Evolutionary conservation across 768 basidiomycete genomes (phyloP).

Genomic region (Mycena metata): DNA sequence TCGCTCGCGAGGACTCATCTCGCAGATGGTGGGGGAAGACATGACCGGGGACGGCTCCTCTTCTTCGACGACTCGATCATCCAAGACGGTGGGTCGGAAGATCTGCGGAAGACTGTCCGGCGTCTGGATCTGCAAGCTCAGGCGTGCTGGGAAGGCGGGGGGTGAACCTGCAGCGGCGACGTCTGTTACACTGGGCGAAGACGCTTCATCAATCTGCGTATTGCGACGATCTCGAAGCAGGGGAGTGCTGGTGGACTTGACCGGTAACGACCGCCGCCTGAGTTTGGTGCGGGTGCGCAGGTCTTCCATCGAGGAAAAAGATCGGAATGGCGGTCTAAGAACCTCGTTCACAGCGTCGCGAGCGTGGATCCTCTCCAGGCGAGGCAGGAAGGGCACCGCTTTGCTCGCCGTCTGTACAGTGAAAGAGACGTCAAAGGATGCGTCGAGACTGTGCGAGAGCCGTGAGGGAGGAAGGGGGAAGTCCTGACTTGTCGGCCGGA

Average conservation of each 20-base stretch:
- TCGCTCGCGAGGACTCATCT: slow-evolving; percentile 42
- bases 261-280: slow-evolving; percentile 30
- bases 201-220: slow-evolving; percentile 10
- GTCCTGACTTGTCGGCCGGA: slow-evolving; percentile 33
- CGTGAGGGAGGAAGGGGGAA: slow-evolving; percentile 33
- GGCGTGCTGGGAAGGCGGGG: slow-evolving; percentile 5
- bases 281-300: slow-evolving; percentile 18
- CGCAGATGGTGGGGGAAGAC: slow-evolving; percentile 36
- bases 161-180: slow-evolving; percentile 10
- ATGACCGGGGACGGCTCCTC: slow-evolving; percentile 19
- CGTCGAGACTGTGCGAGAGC: slow-evolving; percentile 28
- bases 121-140: slow-evolving; percentile 34
- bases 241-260: slow-evolving; percentile 11
- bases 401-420: slow-evolving; percentile 38
- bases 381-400: slow-evolving; percentile 32
- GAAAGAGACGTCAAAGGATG: slow-evolving; percentile 32
- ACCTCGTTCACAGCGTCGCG: slow-evolving; percentile 13
- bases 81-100: slow-evolving; percentile 35
- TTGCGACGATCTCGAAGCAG: slow-evolving; percentile 7
- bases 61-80: slow-evolving; percentile 22
- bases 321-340: slow-evolving; percentile 20
- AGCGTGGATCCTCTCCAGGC: slow-evolving; percentile 28
- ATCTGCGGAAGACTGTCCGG: slow-evolving; percentile 37
- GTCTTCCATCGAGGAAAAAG: slow-evolving; percentile 35
- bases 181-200: slow-evolving; percentile 26